Evolutionary conservation across 352 stramenopile species (phyloP).

Genomic region (Phytophthora quininea): DNA sequence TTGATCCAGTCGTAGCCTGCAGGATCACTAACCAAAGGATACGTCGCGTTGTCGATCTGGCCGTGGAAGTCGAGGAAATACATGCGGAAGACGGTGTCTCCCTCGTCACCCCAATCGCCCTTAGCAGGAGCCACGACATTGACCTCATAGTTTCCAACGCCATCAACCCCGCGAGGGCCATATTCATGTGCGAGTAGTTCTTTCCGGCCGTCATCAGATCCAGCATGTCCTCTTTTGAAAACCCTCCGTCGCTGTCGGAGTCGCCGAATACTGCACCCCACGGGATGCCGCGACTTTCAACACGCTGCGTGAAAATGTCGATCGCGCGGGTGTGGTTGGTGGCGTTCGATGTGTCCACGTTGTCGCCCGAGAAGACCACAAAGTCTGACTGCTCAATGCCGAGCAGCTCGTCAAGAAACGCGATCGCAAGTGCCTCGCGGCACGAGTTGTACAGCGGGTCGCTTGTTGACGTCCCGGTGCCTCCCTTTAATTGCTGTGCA

Average conservation of each 20-base stretch:
- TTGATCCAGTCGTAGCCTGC: conserved; percentile 56
- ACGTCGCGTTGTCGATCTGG: conserved; percentile 34
- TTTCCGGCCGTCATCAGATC: conserved; percentile 38
- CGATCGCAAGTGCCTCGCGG: conserved; percentile 50
- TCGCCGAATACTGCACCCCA: conserved; percentile 71
- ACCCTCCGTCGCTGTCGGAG: conserved; percentile 59
- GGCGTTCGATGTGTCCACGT: conserved; percentile 44
- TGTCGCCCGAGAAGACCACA: conserved; percentile 71
- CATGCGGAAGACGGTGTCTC: conserved; percentile 58
- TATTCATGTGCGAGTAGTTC: conserved; percentile 49
- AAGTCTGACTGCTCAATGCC: conserved; percentile 68
- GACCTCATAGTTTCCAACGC: conserved; percentile 73
- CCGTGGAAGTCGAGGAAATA: conserved; percentile 72
- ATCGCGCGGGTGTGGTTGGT: conserved; percentile 37
- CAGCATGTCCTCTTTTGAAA: conserved; percentile 49
- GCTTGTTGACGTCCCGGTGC: conserved; percentile 16
- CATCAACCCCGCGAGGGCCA: conserved; percentile 48
- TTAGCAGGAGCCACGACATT: conserved; percentile 44
- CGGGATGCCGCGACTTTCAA: conserved; percentile 52
- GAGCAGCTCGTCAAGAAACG: conserved; percentile 61
- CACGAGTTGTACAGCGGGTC: conserved; percentile 40
- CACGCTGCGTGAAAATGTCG: conserved; percentile 34
- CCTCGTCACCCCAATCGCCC: conserved; percentile 42
- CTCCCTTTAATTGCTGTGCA: conserved; percentile 21
- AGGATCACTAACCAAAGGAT: conserved; percentile 32